Base-by-base conservation (phyloP, 2,329 filamentous ascomycete genomes). In the Fusarium sp. region DNA sequence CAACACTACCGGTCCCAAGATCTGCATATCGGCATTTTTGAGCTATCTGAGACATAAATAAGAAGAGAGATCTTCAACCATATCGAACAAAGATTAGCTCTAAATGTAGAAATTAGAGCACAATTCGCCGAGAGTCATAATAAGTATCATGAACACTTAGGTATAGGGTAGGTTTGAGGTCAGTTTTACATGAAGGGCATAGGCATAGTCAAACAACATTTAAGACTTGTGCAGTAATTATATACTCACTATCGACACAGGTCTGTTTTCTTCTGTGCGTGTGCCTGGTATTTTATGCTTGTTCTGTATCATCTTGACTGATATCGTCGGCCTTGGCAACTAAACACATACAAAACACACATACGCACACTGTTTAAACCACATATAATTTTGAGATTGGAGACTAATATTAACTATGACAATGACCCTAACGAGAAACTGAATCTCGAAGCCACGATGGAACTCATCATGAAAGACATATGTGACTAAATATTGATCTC, bases 161-260 rank as follows among this genome's bases (percentile, higher is more conserved):
- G 29, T 56, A 35, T 51, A 56, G 53, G 45, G 53, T 56, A 56
- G 6, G 21, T 21, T 14, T 5, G 9, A 11, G 27, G 5, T 25
- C 11, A 17, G 33, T 17, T 29, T 5, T 4, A 29, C n/a, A 29
- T 11, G 23, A 29, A 18, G 41, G 7, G 15, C 15, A n/a, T 4
- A n/a, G 4, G 9, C 9, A 8, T 35, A 9, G n/a, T 17, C 15
- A 17, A 35, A 14, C 15, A 17, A 14, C 13, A n/a, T 35, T 35
- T 7, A n/a, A 35, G 15, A 35, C 15, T 35, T n/a, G 14, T 35
- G 33, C 13, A 13, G 9, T n/a, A 15, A 6, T 17, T 35, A 5
- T 15, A 35, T 17, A 33, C 7, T 17, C 7, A 7, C 6, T 14
- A 33, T 35, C 15, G 10, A n/a, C 10, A 7, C 6, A 7, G 10